Evolutionary conservation across 176 grass and related monocot genomes (phyloP).

Genomic region (Oryza brachyantha): DNA sequence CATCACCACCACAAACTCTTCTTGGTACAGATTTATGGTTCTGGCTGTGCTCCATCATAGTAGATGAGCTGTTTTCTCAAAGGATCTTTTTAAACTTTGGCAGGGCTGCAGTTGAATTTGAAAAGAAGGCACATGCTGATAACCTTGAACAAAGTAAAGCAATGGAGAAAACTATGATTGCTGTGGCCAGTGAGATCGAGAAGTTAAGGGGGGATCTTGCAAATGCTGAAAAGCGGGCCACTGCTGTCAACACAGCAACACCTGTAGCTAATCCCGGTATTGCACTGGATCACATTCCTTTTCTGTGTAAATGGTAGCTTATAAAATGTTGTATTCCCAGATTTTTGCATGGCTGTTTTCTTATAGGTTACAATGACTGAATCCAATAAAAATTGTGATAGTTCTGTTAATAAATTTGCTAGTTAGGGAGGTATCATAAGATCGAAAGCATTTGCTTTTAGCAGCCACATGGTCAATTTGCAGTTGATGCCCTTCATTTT

Average conservation of each 20-base stretch:
- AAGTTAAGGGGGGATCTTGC: slow-evolving; percentile 71
- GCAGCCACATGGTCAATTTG: background rate
- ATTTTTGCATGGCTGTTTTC: background rate
- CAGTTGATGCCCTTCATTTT: background rate
- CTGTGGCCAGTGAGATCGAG: slow-evolving; percentile 75
- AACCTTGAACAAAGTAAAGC: slow-evolving; percentile 77
- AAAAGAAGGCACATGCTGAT: slow-evolving; percentile 94
- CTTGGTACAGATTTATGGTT: background rate
- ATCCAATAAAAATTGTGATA: background rate
- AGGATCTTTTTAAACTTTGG: slow-evolving; percentile 21
- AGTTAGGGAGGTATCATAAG: slow-evolving; percentile 12
- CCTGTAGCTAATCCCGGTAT: slow-evolving; percentile 71
- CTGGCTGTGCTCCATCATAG: background rate
- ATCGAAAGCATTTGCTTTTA: slow-evolving; percentile 8
- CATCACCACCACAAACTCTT: background rate
- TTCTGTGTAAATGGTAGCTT: slow-evolving; percentile 13
- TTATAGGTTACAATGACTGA: background rate
- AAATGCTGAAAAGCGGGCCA: slow-evolving; percentile 65
- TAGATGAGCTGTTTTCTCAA: slow-evolving; percentile 16
- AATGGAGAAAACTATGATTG: slow-evolving; percentile 81
- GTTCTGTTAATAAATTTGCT: slow-evolving; percentile 1
- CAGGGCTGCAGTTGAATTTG: slow-evolving; percentile 89
- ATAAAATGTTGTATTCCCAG: background rate
- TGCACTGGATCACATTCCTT: slow-evolving; percentile 21
- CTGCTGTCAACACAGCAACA: slow-evolving; percentile 39